These are phyloP conservation scores for Blastobotrys buckinghamii DNA, from an alignment of 1,139 yeast genomes.

Conservation along the genomic window DNA sequence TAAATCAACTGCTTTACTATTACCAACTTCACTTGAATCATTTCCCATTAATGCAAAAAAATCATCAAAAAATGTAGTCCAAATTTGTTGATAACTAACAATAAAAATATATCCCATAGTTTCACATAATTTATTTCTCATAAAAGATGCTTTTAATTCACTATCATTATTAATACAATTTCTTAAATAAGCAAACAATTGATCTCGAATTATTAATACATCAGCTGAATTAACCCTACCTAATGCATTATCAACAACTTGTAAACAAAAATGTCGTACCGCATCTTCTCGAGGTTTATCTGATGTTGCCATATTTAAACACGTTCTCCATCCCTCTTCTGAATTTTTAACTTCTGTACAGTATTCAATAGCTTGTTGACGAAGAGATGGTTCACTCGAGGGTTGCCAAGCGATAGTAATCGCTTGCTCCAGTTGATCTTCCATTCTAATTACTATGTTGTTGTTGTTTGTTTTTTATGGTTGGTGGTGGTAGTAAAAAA, in stretches of 20 bases:
- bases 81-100: constrained; percentile 52
- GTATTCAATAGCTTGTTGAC: constrained; percentile 78
- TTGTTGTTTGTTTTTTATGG: neutral
- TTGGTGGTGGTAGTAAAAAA: no score
- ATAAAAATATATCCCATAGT: constrained; percentile 67
- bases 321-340: constrained; percentile 72
- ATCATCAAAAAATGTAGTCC: constrained; percentile 67
- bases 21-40: constrained; percentile 25
- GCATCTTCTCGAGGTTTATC: constrained; percentile 31
- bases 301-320: constrained; percentile 53
- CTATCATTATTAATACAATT: constrained; percentile 11
- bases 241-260: constrained; percentile 67
- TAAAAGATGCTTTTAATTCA: constrained; percentile 47
- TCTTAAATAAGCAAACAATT: constrained; percentile 41
- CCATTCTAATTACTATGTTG: no score
- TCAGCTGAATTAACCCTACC: constrained; percentile 46
- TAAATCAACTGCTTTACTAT: constrained; percentile 61
- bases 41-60: constrained; percentile 37
- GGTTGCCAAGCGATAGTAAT: constrained; percentile 84
- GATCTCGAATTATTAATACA: constrained; percentile 41
- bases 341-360: constrained; percentile 71
- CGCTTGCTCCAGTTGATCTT: constrained; percentile 87
- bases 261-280: constrained; percentile 68
- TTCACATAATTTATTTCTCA: constrained; percentile 77
- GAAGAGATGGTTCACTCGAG: constrained; percentile 59